Conservation (phyloP, 192 early-diverging fungal genomes). For the Rhizoclosmatium sp. region DNA sequence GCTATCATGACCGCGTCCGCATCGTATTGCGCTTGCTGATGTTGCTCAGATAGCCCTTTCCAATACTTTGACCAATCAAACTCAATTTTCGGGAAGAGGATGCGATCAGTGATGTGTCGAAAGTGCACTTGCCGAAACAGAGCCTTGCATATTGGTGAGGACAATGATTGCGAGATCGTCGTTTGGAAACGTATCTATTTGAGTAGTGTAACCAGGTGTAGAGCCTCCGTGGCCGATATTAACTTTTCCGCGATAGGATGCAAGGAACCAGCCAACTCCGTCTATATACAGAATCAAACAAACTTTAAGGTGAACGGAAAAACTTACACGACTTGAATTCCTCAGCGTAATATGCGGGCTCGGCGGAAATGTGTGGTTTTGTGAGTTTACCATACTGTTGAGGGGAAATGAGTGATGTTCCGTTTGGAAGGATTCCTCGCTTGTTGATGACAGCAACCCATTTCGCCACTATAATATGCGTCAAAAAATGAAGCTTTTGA, state of each 20-base stretch:
- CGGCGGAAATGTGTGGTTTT: background rate
- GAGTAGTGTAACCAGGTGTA: constrained; percentile 14
- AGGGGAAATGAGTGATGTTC: background rate
- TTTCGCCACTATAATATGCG: constrained; percentile 16
- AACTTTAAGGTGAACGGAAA: no score
- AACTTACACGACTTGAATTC: background rate
- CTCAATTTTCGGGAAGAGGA: background rate
- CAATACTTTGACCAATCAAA: background rate
- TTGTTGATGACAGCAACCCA: constrained; percentile 22
- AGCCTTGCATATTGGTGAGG: constrained; percentile 11
- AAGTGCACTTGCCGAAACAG: background rate
- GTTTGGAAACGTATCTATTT: constrained; percentile 18
- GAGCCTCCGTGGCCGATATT: constrained; percentile 14
- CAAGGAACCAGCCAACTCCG: constrained; percentile 28
- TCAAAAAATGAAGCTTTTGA: background rate
- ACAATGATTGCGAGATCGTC: constrained; percentile 26
- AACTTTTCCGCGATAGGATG: constrained; percentile 21
- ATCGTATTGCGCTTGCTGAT: background rate
- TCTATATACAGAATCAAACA: background rate
- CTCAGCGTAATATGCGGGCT: background rate
- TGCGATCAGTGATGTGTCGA: background rate
- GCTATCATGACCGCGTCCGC: background rate
- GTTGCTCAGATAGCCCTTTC: background rate
- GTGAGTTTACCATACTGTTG: background rate
- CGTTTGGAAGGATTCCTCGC: constrained; percentile 9